Conservation (phyloP, 805 yeast species). For the Candida maris region DNA sequence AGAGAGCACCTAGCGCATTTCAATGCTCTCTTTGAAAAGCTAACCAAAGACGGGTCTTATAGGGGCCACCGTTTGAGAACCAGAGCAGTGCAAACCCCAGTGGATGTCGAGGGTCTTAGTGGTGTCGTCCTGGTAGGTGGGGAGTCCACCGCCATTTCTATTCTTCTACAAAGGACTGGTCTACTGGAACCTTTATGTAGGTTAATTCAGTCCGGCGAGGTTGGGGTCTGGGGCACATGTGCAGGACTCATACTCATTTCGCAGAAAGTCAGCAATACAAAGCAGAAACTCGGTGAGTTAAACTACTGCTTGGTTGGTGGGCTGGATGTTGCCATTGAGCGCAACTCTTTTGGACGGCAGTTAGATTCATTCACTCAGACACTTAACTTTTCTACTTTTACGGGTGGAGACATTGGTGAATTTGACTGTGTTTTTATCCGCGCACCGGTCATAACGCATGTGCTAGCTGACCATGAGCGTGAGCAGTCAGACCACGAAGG, state of each 20-base stretch:
- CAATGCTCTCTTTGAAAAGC: conserved; percentile 29
- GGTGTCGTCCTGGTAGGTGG: conserved; percentile 70
- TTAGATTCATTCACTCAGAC: conserved; percentile 55
- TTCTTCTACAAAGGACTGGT: conserved; percentile 63
- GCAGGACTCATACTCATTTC: conserved; percentile 76
- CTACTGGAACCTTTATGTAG: conserved; percentile 50
- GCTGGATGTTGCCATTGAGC: conserved; percentile 55
- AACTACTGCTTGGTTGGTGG: conserved; percentile 55
- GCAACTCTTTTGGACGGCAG: conserved; percentile 82
- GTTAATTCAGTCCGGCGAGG: conserved; percentile 45
- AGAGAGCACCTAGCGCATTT: conserved; percentile 60
- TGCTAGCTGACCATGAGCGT: background rate
- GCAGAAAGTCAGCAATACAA: conserved; percentile 48
- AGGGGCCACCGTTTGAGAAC: conserved; percentile 30
- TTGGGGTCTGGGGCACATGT: conserved; percentile 80
- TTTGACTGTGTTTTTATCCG: conserved; percentile 60
- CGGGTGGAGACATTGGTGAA: conserved; percentile 9
- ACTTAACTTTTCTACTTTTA: conserved; percentile 35
- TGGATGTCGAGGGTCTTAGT: conserved; percentile 47
- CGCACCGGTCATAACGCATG: conserved; percentile 59
- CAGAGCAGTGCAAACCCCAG: conserved; percentile 48
- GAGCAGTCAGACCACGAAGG: background rate
- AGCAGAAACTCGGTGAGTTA: conserved; percentile 37
- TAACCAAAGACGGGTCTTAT: conserved; percentile 29
- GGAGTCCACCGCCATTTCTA: conserved; percentile 65